phyloP scores from a whole-genome alignment of 257 asterid genomes.

The Handroanthus guayacan region DNA sequence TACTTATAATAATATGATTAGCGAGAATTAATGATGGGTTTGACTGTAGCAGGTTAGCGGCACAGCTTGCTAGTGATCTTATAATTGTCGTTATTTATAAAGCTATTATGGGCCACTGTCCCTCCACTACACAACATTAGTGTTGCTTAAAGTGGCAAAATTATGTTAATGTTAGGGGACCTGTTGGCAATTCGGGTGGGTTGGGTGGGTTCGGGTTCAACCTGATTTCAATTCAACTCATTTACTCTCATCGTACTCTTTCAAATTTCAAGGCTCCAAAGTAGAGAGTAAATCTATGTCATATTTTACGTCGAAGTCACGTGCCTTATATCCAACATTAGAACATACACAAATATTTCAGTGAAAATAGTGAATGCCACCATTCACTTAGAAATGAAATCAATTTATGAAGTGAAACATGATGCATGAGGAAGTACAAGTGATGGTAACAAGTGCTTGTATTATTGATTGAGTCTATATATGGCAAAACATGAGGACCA shows the following conservation, averaged over 20 bases:
- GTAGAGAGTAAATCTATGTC: too few species aligned
- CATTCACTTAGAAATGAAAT: background rate
- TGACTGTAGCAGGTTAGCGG: slow-evolving; percentile 13
- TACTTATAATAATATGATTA: slow-evolving; percentile 34
- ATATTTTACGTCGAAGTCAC: too few species aligned
- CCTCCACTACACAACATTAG: slow-evolving; percentile 34
- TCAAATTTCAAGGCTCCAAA: too few species aligned
- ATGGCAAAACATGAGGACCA: slow-evolving; percentile 7
- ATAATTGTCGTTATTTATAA: slow-evolving; percentile 32
- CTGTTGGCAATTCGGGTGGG: too few species aligned
- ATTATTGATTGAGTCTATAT: slow-evolving; percentile 1
- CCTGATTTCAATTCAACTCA: too few species aligned
- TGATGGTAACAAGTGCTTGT: background rate
- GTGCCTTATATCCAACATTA: background rate
- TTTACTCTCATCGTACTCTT: background rate
- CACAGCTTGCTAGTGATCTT: slow-evolving; percentile 6
- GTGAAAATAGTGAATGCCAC: background rate
- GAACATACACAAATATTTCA: background rate
- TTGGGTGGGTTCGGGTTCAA: too few species aligned
- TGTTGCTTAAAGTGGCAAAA: background rate
- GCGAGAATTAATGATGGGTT: slow-evolving; percentile 28
- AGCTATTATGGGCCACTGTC: slow-evolving; percentile 38
- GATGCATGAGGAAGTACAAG: slow-evolving; percentile 15
- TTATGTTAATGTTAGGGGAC: too few species aligned
- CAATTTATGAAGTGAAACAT: background rate